A percentile compares a stretch with the other conserved stretches of the same genome.
Conservation (phyloP, 768 basidiomycete genomes). For the Kwoniella dejecticola region DNA sequence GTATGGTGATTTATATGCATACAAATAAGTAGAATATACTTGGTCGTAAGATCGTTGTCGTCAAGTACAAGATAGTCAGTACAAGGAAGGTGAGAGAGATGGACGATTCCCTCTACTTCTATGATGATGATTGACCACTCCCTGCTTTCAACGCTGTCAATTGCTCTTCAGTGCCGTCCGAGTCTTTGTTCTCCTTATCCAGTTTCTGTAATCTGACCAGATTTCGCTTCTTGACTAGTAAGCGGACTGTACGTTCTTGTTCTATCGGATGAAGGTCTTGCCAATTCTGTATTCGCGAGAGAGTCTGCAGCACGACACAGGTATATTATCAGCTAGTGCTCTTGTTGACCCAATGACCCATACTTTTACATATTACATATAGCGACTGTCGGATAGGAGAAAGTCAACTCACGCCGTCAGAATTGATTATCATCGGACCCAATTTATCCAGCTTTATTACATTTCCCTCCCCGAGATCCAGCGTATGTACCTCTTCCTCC, state of each 20-base stretch:
- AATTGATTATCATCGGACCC: constrained; percentile 71
- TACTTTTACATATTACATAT: background rate
- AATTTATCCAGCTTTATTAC: constrained; percentile 64
- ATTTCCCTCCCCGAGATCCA: constrained; percentile 49
- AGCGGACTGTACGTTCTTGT: constrained; percentile 63
- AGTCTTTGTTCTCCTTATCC: constrained; percentile 28
- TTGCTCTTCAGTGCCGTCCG: constrained; percentile 9
- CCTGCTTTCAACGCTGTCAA: constrained; percentile 20
- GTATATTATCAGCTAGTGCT: constrained; percentile 1
- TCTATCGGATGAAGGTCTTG: constrained; percentile 63
- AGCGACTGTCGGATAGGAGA: too few relatives aligned
- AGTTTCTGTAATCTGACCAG: constrained; percentile 48
- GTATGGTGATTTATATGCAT: too few relatives aligned
- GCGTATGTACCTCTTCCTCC: constrained; percentile 25
- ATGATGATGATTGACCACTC: background rate
- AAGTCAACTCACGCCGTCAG: constrained; percentile 62
- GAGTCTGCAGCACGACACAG: constrained; percentile 59
- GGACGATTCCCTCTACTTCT: background rate
- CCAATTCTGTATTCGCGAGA: constrained; percentile 71
- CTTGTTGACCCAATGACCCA: background rate
- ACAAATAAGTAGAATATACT: too few relatives aligned
- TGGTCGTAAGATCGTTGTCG: too few relatives aligned
- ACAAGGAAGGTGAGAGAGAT: too few relatives aligned
- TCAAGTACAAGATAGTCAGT: too few relatives aligned
- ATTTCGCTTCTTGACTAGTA: constrained; percentile 59